Base-by-base conservation (phyloP, 1,284 basidiomycete genomes). In the Pyrrhoderma noxium region DNA sequence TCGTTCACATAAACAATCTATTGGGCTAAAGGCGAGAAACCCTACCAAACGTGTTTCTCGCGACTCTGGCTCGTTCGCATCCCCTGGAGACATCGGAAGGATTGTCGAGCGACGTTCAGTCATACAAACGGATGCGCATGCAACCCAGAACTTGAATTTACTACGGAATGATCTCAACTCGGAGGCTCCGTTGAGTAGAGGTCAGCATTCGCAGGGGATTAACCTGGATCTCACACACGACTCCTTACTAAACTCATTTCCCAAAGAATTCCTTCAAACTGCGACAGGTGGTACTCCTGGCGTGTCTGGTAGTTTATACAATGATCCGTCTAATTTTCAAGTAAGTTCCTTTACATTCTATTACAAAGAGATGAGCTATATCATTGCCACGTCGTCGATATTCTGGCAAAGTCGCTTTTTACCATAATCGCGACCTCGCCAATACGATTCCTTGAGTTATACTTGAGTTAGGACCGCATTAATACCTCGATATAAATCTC, bases 191-290 rank as follows among this genome's bases (percentile, higher is more conserved):
- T 40, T 14, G 5, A n/a, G 14, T 5, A 40, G 38, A 40, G n/a
- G 38, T 40, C 31, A 35, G 9, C 49, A 45, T n/a, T 51, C 49
- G 23, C 54, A 50, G 9, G 51, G 40, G 36, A 52, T 56, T 16
- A 27, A 56, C 22, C 46, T 56, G 9, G 54, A 56, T 22, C 49
- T 56, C 40, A 48, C 45, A 16, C 54, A 52, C 27, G 54, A 49
- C 25, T 49, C 54, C 9, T 38, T 52, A 16, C 19, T 49, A 36
- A 44, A 52, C 21, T 42, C 47, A 25, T 21, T 56, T 9, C 51
- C 54, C 9, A 39, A 46, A 13, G 49, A 51, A 14, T 51, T 47
- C 25, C 25, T 55, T 21, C 36, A 36, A 22, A 44, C 46, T 36
- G 27, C 45, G 21, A 48, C 40, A 19, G 49, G 53, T 18, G 49